phyloP scores from a whole-genome alignment of 257 asterid genomes.

The Ocimum tenuiflorum region DNA sequence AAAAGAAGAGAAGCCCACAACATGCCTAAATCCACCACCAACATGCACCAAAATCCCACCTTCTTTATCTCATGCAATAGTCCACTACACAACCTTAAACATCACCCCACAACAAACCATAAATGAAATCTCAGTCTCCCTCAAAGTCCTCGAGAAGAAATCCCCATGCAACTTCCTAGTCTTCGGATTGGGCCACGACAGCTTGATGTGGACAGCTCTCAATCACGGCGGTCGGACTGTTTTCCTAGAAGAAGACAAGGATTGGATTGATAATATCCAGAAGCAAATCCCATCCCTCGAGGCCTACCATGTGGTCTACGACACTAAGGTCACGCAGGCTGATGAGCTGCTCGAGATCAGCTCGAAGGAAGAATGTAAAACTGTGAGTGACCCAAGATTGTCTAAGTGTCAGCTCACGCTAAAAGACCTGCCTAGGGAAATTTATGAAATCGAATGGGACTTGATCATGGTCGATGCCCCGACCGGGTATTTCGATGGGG shows the following conservation, averaged over 20 bases:
- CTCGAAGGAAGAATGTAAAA: conserved; percentile 42
- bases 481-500: conserved; percentile 63
- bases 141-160: conserved; percentile 47
- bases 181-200: conserved; percentile 79
- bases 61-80: conserved; percentile 57
- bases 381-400: conserved; percentile 60
- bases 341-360: conserved; percentile 54
- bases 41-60: conserved; percentile 61
- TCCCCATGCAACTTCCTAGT: conserved; percentile 82
- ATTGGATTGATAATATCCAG: conserved; percentile 63
- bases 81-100: conserved; percentile 74
- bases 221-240: conserved; percentile 77
- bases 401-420: conserved; percentile 60
- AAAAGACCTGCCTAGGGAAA: conserved; percentile 47
- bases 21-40: conserved; percentile 25
- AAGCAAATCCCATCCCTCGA: conserved; percentile 48
- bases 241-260: conserved; percentile 69
- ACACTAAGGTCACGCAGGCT: conserved; percentile 63
- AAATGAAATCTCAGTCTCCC: conserved; percentile 63
- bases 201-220: conserved; percentile 86
- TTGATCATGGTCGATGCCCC: conserved; percentile 94
- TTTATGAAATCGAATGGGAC: conserved; percentile 77
- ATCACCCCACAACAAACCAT: conserved; percentile 83
- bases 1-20: conserved; percentile 12
- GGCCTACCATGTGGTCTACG: conserved; percentile 58